Evolutionary conservation across 1,284 basidiomycete genomes (phyloP), one percentile per base, ranked within the genome.

Genomic region (Cystobasidium slooffiae): DNA sequence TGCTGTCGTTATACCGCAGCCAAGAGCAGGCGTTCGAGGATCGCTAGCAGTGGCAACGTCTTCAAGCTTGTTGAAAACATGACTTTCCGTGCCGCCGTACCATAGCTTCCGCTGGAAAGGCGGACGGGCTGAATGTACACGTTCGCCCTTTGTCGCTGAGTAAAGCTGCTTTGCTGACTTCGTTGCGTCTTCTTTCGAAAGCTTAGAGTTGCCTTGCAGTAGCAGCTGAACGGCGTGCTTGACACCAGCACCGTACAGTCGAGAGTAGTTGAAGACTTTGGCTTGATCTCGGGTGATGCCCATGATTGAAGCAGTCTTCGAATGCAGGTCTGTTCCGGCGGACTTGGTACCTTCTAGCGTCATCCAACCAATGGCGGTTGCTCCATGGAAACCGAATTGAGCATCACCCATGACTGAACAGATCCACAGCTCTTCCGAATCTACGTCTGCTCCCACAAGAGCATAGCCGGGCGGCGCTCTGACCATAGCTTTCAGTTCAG

Each of bases 321-420:
- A 97, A 81, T 99, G 96, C 66, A 99, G 84, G 83, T 99, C 97
- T 2, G 96, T 99, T 6, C 94, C 96, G 0, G 91, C 90, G 0
- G 90, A 87, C 83, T 99, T 99, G n/a, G 95, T 97, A 0, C 97
- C 97, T 83, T 99, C 97, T 37, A 99, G 87, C 12, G 96, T 99
- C 96, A 99, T 99, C 97, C 96, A 99, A 0, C 96, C 97, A 58
- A 99, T 90, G 0, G 96, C 94, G 0, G 95, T 97, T 3, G 94
- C 94, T 18, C 97, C 96, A 79, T 99, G 96, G 74, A 97, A 83
- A 8, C 96, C 97, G 81, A 99, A 97, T 83, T 99, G 96, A 0
- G 95, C 93, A 81, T 99, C 97, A 3, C 96, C 96, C 93, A 98
- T 97, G 75, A 94, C 93, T 80, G 93, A 95, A 59, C 95, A 97